These are phyloP conservation scores for Kondoa subrosea DNA, from an alignment of 768 basidiomycete species.

Conservation along the genomic window DNA sequence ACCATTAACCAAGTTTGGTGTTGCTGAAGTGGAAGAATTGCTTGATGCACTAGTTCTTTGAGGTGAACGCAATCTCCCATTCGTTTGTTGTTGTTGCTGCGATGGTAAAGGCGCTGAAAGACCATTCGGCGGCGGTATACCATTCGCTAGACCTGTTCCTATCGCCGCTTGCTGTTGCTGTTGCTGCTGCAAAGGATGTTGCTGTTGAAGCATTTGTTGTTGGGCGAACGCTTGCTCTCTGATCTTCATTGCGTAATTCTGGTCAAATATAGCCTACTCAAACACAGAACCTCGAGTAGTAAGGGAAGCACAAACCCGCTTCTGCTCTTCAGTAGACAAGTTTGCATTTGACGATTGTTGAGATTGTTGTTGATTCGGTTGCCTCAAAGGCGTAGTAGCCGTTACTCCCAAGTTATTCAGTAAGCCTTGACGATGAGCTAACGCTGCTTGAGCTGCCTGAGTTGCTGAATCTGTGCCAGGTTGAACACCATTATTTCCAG, in stretches of 20 bases:
- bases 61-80: neutral
- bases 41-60: neutral
- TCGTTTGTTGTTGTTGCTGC: neutral
- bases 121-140: neutral
- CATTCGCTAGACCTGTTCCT: conserved; percentile 1
- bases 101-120: too few species aligned
- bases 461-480: conserved; percentile 9
- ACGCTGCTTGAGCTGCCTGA: conserved; percentile 11
- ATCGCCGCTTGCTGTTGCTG: conserved; percentile 11
- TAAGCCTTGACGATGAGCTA: conserved; percentile 17
- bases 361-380: conserved; percentile 4
- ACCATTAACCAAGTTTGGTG: neutral
- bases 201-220: neutral
- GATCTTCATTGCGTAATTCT: conserved; percentile 19
- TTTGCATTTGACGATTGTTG: neutral
- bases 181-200: conserved; percentile 9
- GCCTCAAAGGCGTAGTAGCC: neutral
- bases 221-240: conserved; percentile 5
- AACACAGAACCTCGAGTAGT: neutral
- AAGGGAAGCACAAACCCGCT: conserved; percentile 10
- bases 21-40: neutral
- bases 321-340: conserved; percentile 3
- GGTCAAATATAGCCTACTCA: conserved; percentile 4
- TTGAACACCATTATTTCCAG: conserved; percentile 12
- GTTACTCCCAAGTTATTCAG: conserved; percentile 10